These are phyloP conservation scores for Beauveria medogensis DNA, from an alignment of 2,329 filamentous ascomycete genomes.

Conservation along the genomic window DNA sequence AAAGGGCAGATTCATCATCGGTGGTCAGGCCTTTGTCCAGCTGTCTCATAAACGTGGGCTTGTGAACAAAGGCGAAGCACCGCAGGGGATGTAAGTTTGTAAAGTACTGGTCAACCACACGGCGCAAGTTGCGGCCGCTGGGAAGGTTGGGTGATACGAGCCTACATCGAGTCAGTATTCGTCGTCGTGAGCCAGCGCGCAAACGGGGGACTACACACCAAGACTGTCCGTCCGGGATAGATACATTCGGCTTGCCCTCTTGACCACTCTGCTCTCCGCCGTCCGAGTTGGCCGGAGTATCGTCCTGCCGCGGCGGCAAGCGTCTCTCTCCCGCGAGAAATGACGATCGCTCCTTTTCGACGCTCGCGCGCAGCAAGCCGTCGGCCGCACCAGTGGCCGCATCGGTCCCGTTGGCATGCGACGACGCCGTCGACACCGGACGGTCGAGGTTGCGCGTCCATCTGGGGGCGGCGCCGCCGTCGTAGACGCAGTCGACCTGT, in stretches of 20 bases:
- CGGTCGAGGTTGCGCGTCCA: constrained; percentile 28
- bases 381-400: constrained; percentile 9
- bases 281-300: constrained; percentile 5
- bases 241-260: neutral
- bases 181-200: neutral
- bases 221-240: constrained; percentile 12
- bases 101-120: constrained; percentile 30
- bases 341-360: constrained; percentile 10
- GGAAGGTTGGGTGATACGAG: constrained; percentile 26
- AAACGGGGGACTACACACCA: constrained; percentile 11
- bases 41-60: constrained; percentile 30
- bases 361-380: neutral
- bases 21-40: constrained; percentile 28
- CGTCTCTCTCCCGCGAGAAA: constrained; percentile 5
- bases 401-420: constrained; percentile 2
- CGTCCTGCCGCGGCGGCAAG: constrained; percentile 7
- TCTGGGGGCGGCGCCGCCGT: constrained; percentile 29
- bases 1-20: constrained; percentile 28
- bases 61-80: constrained; percentile 33
- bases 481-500: constrained; percentile 29
- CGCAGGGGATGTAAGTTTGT: constrained; percentile 32
- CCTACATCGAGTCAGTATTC: constrained; percentile 17
- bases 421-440: constrained; percentile 2
- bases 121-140: constrained; percentile 25
- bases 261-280: neutral